Base-by-base conservation (phyloP, 1,284 basidiomycete species). In the Inonotus hispidus region DNA sequence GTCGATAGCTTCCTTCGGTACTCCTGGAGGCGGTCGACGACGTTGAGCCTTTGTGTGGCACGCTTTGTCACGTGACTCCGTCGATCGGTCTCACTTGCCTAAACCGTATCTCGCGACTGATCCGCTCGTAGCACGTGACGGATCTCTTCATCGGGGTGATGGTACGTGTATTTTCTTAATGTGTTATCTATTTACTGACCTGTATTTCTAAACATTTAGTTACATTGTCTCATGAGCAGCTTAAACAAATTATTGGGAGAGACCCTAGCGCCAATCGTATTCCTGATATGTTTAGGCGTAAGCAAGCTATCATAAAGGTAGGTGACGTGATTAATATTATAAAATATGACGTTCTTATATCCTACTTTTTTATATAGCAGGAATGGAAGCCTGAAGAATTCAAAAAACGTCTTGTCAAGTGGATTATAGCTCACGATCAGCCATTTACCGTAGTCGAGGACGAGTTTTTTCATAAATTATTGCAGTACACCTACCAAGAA, bases 361-460 rank as follows among this genome's bases (percentile, higher is more conserved):
- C n/a, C 14, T 19, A 43, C 25, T 56, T 13, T 14, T 56, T 41
- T 16, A 43, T 53, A n/a, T 29, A 64, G 63, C 49, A 21, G n/a
- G 52, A 41, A 19, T 65, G 63, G 59, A 50, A 63, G 37, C 62
- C 63, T 23, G 47, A 37, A 0, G 58, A 69, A 5, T 73, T 74
- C 61, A 69, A 73, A 32, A 23, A 60, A 1, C 63, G 70, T 0
- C 58, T 74, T 0, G 63, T 64, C 4, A 64, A 70, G 25, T 74
- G 71, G 70, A 64, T 73, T 10, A 64, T 71, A 13, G 62, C 67
- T n/a, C 69, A 67, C 54, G 70, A 74, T 55, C 71, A 73, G 47
- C 72, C 71, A 5, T 74, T 74, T 62, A 67, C 71, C 3, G 67
- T 69, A 47, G 69, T 74, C 21, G 71, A 74, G 11, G 63, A 67